Evolutionary conservation across 768 basidiomycete genomes (phyloP), one percentile per base, ranked within the genome.

Genomic region (Collybia mongolica): DNA sequence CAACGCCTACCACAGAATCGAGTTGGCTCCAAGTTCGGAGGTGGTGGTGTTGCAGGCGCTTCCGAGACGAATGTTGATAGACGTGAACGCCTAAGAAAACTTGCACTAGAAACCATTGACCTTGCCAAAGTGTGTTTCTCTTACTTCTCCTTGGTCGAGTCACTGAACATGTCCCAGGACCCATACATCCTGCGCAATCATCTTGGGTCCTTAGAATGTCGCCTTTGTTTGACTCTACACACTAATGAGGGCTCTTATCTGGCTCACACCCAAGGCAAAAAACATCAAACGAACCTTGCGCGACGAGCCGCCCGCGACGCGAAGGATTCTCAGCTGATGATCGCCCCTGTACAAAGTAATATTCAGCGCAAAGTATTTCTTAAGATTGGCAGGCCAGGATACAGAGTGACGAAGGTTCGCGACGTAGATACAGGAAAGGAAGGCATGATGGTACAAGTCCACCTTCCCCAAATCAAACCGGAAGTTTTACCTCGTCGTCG

Each of bases 241-340:
- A 98, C 96, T n/a, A 98, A 98, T 61, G 97, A 99, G 71, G 97
- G 97, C 17, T 97, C 95, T 12, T 98, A 98, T 67, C 88, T 99
- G 42, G 97, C 97, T 0, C 97, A 99, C 61, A 99, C 97, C 0
- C 97, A 98, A 73, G 97, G 97, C 18, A 99, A 98, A 75, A 99
- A 98, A 65, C 97, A 98, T 66, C 97, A 98, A 67, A 98, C 95
- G 3, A 98, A 98, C 65, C 84, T 99, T 45, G 97, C 97, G 12
- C 83, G 97, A 36, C 88, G 97, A 57, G 97, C 97, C 0, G 96
- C 96, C n/a, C 84, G 87, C 56, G 97, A 98, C 76, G 90, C 92
- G 41, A 97, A 98, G 65, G 97, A 98, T 63, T 84, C 88, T 0
- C 86, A 90, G 64, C 70, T 96, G 56, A 93, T 91, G 81, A 86